phyloP scores from a whole-genome alignment of 2,329 filamentous ascomycete genomes.

The Hymenotorrendiella dingleyae region DNA sequence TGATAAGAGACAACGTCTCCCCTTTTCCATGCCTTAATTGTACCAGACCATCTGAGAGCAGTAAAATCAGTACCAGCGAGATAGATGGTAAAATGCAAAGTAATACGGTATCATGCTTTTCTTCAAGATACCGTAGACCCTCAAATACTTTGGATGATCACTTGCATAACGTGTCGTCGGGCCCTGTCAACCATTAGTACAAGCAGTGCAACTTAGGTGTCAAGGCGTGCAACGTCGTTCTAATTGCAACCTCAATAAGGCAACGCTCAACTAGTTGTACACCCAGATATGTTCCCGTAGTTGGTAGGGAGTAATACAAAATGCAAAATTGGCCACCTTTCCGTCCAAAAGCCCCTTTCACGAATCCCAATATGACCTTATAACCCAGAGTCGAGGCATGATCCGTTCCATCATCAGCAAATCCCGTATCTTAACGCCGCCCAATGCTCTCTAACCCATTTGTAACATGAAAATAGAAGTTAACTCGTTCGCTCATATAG shows the following conservation, averaged over 20 bases:
- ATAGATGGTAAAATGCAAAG: too few species aligned
- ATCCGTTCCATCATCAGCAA: constrained; percentile 8
- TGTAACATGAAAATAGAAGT: constrained; percentile 4
- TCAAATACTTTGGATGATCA: too few species aligned
- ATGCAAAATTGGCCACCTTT: constrained; percentile 3
- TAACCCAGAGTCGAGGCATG: constrained; percentile 3
- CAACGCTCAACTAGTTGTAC: not conserved
- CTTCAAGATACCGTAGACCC: too few species aligned
- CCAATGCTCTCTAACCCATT: constrained; percentile 16
- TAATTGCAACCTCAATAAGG: not conserved
- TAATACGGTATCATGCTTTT: too few species aligned
- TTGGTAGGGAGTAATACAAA: constrained; percentile 9
- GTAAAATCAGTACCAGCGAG: too few species aligned
- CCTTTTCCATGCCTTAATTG: too few species aligned
- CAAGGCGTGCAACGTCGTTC: too few species aligned
- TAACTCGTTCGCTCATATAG: constrained; percentile 16
- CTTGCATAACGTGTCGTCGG: too few species aligned
- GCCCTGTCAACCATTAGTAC: too few species aligned
- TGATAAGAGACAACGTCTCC: too few species aligned
- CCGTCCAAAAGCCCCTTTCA: not conserved
- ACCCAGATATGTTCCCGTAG: constrained; percentile 4
- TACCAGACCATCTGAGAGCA: too few species aligned
- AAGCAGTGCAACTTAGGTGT: too few species aligned
- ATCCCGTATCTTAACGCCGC: constrained; percentile 16
- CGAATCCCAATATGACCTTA: constrained; percentile 2